Conservation (phyloP, 306 rosid species). For the Vachellia pachyceras region DNA sequence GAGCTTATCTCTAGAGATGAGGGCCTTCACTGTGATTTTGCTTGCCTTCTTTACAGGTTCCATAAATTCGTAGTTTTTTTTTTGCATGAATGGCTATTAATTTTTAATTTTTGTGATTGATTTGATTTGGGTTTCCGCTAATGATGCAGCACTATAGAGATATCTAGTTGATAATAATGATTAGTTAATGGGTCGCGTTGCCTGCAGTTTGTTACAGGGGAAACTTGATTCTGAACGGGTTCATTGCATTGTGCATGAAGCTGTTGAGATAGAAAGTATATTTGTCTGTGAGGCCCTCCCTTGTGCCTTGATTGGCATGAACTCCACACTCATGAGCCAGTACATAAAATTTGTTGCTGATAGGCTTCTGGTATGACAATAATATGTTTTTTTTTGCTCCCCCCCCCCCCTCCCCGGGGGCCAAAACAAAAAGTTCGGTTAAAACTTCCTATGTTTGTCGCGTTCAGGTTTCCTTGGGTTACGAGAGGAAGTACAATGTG, state of each 20-base stretch:
- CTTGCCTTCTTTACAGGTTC: constrained; percentile 91
- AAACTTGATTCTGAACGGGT: constrained; percentile 60
- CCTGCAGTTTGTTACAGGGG: constrained; percentile 66
- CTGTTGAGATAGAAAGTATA: constrained; percentile 78
- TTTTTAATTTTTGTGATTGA: constrained; percentile 26
- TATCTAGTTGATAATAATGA: neutral
- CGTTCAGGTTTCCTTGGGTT: constrained; percentile 72
- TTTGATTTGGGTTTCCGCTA: neutral
- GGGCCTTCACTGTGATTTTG: constrained; percentile 96
- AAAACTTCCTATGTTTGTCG: neutral
- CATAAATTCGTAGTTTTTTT: neutral
- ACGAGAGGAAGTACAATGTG: constrained; percentile 68
- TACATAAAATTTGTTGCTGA: constrained; percentile 93
- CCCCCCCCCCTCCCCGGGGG: neutral
- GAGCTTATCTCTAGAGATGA: constrained; percentile 96
- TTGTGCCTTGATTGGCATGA: constrained; percentile 95
- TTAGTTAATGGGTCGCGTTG: neutral
- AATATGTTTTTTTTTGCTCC: neutral
- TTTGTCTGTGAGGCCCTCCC: constrained; percentile 91
- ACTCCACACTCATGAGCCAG: constrained; percentile 86
- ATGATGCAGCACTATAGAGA: neutral
- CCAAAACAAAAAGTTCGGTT: constrained; percentile 8
- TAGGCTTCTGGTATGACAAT: constrained; percentile 73
- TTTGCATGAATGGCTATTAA: neutral
- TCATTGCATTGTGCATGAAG: constrained; percentile 59